A percentile compares a stretch with the other conserved stretches of the same genome.
phyloP scores from a whole-genome alignment of 2,329 filamentous ascomycete genomes.

The Sporothrix sp. region DNA sequence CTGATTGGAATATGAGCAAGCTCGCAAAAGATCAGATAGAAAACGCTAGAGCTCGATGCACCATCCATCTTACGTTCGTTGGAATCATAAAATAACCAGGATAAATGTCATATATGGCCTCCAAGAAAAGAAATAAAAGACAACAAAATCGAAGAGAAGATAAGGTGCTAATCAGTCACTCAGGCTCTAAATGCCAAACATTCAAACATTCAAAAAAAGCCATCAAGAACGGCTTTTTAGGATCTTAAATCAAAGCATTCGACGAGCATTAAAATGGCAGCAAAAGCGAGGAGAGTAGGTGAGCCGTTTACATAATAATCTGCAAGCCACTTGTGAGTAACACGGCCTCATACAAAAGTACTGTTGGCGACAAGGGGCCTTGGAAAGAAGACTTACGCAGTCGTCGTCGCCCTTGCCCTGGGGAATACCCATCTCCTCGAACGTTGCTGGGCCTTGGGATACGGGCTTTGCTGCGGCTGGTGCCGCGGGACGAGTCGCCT shows the following conservation, averaged over 20 bases:
- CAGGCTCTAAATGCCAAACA: constrained; percentile 3
- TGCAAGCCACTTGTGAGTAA: not conserved
- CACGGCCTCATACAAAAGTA: no score
- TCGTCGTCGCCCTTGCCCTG: constrained; percentile 74
- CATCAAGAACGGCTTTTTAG: no score
- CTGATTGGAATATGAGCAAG: no score
- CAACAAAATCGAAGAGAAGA: not conserved
- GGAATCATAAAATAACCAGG: no score
- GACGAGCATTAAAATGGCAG: no score
- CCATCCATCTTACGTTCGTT: no score
- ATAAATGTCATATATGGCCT: not conserved
- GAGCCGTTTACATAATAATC: constrained; percentile 9
- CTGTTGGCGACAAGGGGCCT: not conserved
- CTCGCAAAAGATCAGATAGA: no score
- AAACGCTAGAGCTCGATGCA: no score
- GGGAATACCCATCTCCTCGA: constrained; percentile 96
- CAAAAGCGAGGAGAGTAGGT: not conserved
- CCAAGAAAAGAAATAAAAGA: not conserved
- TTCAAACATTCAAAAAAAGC: no score
- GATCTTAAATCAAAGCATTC: no score
- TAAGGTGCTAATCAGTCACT: not conserved
- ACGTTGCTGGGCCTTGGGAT: constrained; percentile 77
- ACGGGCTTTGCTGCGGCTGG: constrained; percentile 3
- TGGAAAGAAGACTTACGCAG: constrained; percentile 57
- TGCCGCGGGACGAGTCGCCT: constrained; percentile 1